Base-by-base conservation (phyloP, 1,284 basidiomycete genomes). In the Takashimella tepidaria region DNA sequence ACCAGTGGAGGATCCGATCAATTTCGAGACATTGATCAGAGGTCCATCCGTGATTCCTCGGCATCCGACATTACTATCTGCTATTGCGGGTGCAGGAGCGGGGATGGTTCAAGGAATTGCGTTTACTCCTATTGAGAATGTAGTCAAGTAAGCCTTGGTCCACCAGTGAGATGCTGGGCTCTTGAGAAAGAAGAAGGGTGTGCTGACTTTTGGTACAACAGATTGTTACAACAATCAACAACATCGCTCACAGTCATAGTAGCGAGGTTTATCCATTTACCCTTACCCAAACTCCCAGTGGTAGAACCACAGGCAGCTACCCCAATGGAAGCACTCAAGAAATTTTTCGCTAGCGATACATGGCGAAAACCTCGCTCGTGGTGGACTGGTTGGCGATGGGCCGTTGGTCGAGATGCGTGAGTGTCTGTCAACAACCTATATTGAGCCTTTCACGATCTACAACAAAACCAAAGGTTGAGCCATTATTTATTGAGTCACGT, bases 121-220 rank as follows among this genome's bases (percentile, higher is more conserved):
- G 0, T 76, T 76, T 49, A 74, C 74, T 1, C 74, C 74, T 1
- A 68, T 76, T 8, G 74, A 76, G 55, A 76, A 76, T 57, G 59
- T 74, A 12, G 73, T 76, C 31, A 54, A 64, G 67, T 73, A 41
- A 57, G n/a, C n/a, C n/a, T n/a, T n/a, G n/a, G n/a, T n/a, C n/a
- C n/a, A n/a, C n/a, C n/a, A n/a, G n/a, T n/a, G n/a, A n/a, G n/a
- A n/a, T n/a, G n/a, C n/a, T n/a, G n/a, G n/a, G n/a, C n/a, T n/a
- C n/a, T n/a, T n/a, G n/a, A n/a, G n/a, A n/a, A n/a, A n/a, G n/a
- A n/a, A n/a, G n/a, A n/a, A n/a, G n/a, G n/a, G n/a, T n/a, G n/a
- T n/a, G n/a, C 57, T 2, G 51, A 20, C 19, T 20, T 45, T 13
- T 44, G 21, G 19, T 44, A 20, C 8, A 3, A 1, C 50, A 64